These are phyloP conservation scores for Kodamaea suecica DNA, from an alignment of 1,139 yeast genomes.

Conservation along the genomic window DNA sequence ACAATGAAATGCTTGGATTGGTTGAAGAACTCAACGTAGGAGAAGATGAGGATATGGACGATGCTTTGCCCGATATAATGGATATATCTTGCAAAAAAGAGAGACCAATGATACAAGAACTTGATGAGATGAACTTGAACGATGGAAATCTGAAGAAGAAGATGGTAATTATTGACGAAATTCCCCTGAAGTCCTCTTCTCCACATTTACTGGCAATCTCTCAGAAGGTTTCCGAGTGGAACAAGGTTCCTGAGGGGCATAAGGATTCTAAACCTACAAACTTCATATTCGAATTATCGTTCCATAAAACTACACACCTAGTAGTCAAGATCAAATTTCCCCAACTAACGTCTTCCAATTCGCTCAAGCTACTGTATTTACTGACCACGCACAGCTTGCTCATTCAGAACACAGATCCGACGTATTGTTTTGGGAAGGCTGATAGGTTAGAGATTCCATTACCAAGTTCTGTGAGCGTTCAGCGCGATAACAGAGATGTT, in stretches of 20 bases:
- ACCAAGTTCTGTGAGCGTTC: not conserved
- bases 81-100: slow-evolving; percentile 14
- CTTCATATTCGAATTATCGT: slow-evolving; percentile 7
- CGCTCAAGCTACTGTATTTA: slow-evolving; percentile 4
- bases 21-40: slow-evolving; percentile 34
- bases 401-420: slow-evolving; percentile 6
- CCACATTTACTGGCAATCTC: too few relatives aligned
- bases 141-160: not conserved
- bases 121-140: not conserved
- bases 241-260: too few relatives aligned
- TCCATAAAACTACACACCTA: slow-evolving; percentile 4
- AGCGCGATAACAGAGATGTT: slow-evolving; percentile 1
- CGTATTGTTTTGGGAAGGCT: slow-evolving; percentile 1
- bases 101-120: slow-evolving; percentile 40
- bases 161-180: too few relatives aligned
- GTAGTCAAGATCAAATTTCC: slow-evolving; percentile 7
- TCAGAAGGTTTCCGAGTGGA: too few relatives aligned
- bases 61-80: slow-evolving; percentile 21
- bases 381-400: slow-evolving; percentile 6
- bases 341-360: slow-evolving; percentile 6
- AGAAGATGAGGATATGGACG: slow-evolving; percentile 16
- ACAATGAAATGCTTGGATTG: slow-evolving; percentile 41
- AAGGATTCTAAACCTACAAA: slow-evolving; percentile 3
- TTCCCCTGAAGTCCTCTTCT: too few relatives aligned
- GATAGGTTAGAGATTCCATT: slow-evolving; percentile 12